phyloP scores from a whole-genome alignment of 257 asterid genomes.

The Ajuga chamaepitys region DNA sequence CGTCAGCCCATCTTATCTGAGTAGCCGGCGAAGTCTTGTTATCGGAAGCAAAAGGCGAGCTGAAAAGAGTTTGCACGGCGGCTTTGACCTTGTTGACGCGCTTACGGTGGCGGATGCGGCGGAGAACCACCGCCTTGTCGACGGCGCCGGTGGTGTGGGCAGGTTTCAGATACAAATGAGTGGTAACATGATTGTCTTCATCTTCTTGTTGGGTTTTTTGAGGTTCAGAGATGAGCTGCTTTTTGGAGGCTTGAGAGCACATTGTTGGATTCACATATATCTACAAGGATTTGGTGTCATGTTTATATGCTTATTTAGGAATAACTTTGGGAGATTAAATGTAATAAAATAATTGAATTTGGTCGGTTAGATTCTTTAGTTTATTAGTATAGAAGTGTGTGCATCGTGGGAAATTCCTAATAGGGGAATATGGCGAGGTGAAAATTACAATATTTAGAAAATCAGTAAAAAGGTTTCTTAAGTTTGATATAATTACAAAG shows the following conservation, averaged over 20 bases:
- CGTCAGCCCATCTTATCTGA: slow-evolving; percentile 57
- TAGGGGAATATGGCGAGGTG: no score
- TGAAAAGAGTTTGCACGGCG: slow-evolving; percentile 33
- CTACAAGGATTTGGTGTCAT: no score
- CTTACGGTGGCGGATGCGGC: slow-evolving; percentile 71
- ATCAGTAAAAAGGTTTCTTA: no score
- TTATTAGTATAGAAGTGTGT: not conserved
- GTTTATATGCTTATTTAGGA: no score
- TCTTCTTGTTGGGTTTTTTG: not conserved
- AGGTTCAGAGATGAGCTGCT: not conserved
- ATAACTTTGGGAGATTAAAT: not conserved
- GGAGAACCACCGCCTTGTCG: slow-evolving; percentile 48
- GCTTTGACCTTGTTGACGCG: slow-evolving; percentile 42
- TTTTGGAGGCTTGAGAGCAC: slow-evolving; percentile 18
- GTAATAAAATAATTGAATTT: not conserved
- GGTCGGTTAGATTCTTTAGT: not conserved
- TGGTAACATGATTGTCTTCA: slow-evolving; percentile 17
- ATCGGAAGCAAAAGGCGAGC: slow-evolving; percentile 24
- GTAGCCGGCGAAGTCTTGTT: slow-evolving; percentile 3
- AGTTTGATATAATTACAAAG: no score
- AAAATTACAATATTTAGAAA: no score
- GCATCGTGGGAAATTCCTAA: not conserved
- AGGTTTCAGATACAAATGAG: slow-evolving; percentile 41
- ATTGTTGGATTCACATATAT: not conserved
- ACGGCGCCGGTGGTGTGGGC: slow-evolving; percentile 27